Base-by-base conservation (phyloP, 129 eudicot species). In the Flaveria linearis region DNA sequence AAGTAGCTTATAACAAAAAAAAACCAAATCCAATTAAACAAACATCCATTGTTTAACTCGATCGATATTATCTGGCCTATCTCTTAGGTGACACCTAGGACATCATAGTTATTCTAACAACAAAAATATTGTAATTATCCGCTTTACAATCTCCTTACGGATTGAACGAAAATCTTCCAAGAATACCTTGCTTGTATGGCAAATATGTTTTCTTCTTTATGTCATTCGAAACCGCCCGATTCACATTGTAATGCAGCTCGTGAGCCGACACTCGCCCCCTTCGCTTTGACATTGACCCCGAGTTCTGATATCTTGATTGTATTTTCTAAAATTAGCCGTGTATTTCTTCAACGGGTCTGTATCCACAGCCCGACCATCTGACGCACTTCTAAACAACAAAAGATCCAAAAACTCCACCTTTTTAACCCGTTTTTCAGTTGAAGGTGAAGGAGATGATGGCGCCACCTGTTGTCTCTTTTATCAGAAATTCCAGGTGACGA, bases 131-230 rank as follows among this genome's bases (percentile, higher is more conserved):
- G 53, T 49, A 12, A 49, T n/a, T n/a, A n/a, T 14, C 9, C 2
- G 13, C 16, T 33, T 51, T 3, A 3, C 28, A 26, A 71, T 49
- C 66, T 45, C 7, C 17, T 78, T 30, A 30, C 36, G 87, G 92
- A 58, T 89, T 84, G 70, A 92, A 84, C 2, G 93, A 81, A 53
- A 87, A 72, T 53, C 87, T 78, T 56, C 96, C 96, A 30, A 92
- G 66, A 61, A 92, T 90, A 6, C 98, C 96, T 71, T 88, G 94
- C 78, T 90, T 92, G 79, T 92, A 92, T 0, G 98, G 98, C 82
- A 92, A 75, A 72, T 83, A 92, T 12, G 96, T 88, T 69, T 90
- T 92, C 91, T 88, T 92, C 89, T 90, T 92, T 83, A 90, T 67
- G 33, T 90, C 98, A 47, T 85, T 85, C 0, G 93, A 90, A 15